These are phyloP conservation scores for Metarhizium brunneum DNA, from an alignment of 2,329 filamentous ascomycete species.

Conservation along the genomic window DNA sequence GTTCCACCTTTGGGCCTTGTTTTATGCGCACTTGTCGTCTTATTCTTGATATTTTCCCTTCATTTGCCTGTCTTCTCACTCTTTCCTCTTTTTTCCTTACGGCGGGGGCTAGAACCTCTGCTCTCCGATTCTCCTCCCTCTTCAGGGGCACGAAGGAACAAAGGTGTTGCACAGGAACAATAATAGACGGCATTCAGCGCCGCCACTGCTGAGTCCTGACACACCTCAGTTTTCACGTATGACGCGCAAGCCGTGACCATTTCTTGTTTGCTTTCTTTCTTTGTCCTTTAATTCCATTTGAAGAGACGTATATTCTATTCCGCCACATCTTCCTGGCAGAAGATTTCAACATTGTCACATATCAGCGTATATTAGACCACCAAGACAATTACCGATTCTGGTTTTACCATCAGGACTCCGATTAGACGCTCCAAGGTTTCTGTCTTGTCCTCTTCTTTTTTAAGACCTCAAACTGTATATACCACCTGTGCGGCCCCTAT, in stretches of 20 bases:
- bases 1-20: not conserved
- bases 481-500: not conserved
- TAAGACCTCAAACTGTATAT: not conserved
- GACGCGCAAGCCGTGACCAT: not conserved
- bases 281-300: not conserved
- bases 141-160: not conserved
- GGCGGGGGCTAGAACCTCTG: too few species aligned
- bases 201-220: not conserved
- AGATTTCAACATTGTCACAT: not conserved
- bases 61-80: too few species aligned
- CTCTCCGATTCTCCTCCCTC: not conserved
- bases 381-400: not conserved
- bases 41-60: not conserved
- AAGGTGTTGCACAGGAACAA: not conserved
- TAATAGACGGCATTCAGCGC: not conserved
- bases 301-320: not conserved
- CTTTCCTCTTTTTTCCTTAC: too few species aligned
- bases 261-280: not conserved
- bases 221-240: not conserved
- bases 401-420: too few species aligned
- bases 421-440: too few species aligned
- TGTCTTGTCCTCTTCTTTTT: not conserved
- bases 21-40: not conserved
- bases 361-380: not conserved
- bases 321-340: conserved; percentile 4